These are phyloP conservation scores for Pleoardoris graminearum DNA, from an alignment of 2,329 filamentous ascomycete species.

Conservation along the genomic window DNA sequence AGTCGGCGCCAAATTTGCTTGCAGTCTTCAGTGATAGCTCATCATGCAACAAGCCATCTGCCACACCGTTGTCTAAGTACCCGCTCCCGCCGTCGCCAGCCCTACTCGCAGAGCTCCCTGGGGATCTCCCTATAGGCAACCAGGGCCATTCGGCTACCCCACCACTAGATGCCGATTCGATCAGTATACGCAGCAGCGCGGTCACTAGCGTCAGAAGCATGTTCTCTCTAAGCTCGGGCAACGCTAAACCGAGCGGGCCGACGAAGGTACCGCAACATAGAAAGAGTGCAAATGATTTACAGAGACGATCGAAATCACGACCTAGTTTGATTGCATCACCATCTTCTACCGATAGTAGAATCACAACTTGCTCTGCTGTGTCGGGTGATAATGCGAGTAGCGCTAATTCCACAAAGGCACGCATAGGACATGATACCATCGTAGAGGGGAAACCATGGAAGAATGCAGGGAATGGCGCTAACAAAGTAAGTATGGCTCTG, in stretches of 20 bases:
- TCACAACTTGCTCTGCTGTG: slow-evolving; percentile 25
- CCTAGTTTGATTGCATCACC: slow-evolving; percentile 24
- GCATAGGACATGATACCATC: slow-evolving; percentile 22
- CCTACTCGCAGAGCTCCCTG: slow-evolving; percentile 35
- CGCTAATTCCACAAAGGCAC: slow-evolving; percentile 23
- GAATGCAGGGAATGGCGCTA: slow-evolving; percentile 15
- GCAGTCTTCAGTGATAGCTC: slow-evolving; percentile 48
- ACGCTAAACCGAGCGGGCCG: slow-evolving; percentile 22
- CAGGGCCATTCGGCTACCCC: slow-evolving; percentile 33
- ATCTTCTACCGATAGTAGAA: slow-evolving; percentile 28
- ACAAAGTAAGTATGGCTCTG: slow-evolving; percentile 34
- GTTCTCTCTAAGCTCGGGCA: slow-evolving; percentile 23
- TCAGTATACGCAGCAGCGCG: slow-evolving; percentile 17
- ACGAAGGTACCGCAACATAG: slow-evolving; percentile 29
- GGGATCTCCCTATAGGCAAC: slow-evolving; percentile 37
- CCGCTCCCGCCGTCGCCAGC: slow-evolving; percentile 47
- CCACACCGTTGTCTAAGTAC: slow-evolving; percentile 45
- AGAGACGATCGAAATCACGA: slow-evolving; percentile 25
- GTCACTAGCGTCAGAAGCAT: slow-evolving; percentile 35
- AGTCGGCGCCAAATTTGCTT: slow-evolving; percentile 43
- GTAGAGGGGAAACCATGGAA: slow-evolving; percentile 24
- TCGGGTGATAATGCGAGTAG: slow-evolving; percentile 20
- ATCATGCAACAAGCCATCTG: slow-evolving; percentile 36
- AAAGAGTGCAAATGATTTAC: slow-evolving; percentile 27
- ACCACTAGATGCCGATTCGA: slow-evolving; percentile 20